A percentile compares a stretch with the other conserved stretches of the same genome.
phyloP scores from a whole-genome alignment of 192 early-diverging fungal genomes.

The Obelidium mucronatum region DNA sequence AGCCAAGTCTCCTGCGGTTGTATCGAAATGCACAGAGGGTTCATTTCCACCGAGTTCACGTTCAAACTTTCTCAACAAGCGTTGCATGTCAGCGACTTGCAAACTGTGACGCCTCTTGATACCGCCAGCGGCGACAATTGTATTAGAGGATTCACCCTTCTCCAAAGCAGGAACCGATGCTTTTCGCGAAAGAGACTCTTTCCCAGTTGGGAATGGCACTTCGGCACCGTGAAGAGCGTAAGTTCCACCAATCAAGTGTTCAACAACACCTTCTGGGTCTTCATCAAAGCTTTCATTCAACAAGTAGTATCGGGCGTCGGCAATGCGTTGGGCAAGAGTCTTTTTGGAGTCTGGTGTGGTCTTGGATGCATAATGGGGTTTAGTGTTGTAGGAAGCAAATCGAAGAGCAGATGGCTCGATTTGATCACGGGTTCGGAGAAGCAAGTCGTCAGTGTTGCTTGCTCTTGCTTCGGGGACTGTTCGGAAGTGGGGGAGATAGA shows the following conservation, averaged over 20 bases:
- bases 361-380: not conserved
- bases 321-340: constrained; percentile 23
- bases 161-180: not conserved
- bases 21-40: not conserved
- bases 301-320: constrained; percentile 38
- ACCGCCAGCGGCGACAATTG: not conserved
- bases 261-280: constrained; percentile 30
- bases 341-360: not conserved
- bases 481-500: constrained; percentile 41
- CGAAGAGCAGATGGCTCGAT: constrained; percentile 35
- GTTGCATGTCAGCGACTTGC: constrained; percentile 43
- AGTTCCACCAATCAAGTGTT: constrained; percentile 34
- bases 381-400: constrained; percentile 38
- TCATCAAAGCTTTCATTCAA: constrained; percentile 13
- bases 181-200: not conserved
- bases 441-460: constrained; percentile 10
- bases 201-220: constrained; percentile 32
- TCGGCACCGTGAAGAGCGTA: constrained; percentile 30
- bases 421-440: constrained; percentile 31
- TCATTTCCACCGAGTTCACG: not conserved
- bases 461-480: constrained; percentile 27
- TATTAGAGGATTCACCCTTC: not conserved
- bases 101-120: constrained; percentile 28
- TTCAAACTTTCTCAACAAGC: constrained; percentile 28
- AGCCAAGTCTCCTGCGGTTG: not conserved